Conservation (phyloP, 2,329 filamentous ascomycete species). For the Cytospora piceae region DNA sequence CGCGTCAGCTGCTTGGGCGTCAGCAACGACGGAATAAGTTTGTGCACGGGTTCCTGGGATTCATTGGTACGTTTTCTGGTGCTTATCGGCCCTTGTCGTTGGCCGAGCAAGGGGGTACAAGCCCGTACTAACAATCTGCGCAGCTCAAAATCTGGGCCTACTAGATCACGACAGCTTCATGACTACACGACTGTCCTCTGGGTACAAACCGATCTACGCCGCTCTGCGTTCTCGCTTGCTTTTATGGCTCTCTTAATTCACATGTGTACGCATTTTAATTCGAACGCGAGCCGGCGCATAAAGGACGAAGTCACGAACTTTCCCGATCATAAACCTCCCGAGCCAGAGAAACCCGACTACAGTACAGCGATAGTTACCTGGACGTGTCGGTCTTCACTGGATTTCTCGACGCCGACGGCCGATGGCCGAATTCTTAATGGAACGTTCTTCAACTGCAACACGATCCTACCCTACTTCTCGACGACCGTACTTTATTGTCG, state of each 20-base stretch:
- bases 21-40: conserved; percentile 97
- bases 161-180: conserved; percentile 48
- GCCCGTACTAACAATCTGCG: conserved; percentile 38
- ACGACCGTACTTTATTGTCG: conserved; percentile 26
- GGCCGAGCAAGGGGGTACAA: conserved; percentile 35
- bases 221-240: conserved; percentile 35
- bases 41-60: conserved; percentile 99
- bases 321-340: conserved; percentile 41
- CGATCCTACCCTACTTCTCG: conserved; percentile 24
- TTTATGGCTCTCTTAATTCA: conserved; percentile 45
- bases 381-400: conserved; percentile 33
- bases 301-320: conserved; percentile 53
- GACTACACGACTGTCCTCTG: conserved; percentile 35
- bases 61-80: conserved; percentile 76
- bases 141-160: conserved; percentile 90
- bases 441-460: conserved; percentile 18
- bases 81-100: background rate
- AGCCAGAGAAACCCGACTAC: conserved; percentile 36
- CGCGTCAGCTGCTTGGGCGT: conserved; percentile 98
- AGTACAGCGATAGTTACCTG: conserved; percentile 34
- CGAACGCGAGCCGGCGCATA: conserved; percentile 44
- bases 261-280: conserved; percentile 47
- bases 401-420: conserved; percentile 20
- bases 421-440: conserved; percentile 16
- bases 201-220: conserved; percentile 36